Evolutionary conservation across 352 stramenopile species (phyloP).

Genomic region (Phytophthora constricta): DNA sequence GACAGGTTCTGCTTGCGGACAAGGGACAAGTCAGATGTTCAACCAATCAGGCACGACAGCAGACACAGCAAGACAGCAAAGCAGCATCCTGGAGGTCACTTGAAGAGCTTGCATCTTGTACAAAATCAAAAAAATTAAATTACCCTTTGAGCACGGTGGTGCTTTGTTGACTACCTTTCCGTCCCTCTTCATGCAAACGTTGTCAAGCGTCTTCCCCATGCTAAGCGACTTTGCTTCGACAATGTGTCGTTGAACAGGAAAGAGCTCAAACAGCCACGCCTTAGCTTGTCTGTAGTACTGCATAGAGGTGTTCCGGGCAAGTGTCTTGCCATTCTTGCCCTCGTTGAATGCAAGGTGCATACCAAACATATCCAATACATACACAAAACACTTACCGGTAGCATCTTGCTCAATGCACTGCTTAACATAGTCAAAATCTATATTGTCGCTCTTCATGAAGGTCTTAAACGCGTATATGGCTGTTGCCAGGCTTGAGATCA

Average conservation of each 20-base stretch:
- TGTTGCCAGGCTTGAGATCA: constrained; percentile 9
- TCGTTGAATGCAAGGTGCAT: constrained; percentile 34
- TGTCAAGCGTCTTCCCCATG: too few species aligned
- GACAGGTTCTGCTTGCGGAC: too few species aligned
- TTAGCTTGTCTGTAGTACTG: constrained; percentile 20
- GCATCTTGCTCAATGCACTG: constrained; percentile 14
- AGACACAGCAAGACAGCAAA: too few species aligned
- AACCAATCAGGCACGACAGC: too few species aligned
- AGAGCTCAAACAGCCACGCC: constrained; percentile 6
- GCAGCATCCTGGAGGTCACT: too few species aligned
- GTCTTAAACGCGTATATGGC: constrained; percentile 4
- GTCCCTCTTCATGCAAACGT: too few species aligned
- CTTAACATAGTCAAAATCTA: too few species aligned
- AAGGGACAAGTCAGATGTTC: too few species aligned
- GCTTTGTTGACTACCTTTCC: too few species aligned
- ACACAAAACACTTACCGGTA: constrained; percentile 21
- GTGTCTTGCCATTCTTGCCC: constrained; percentile 14
- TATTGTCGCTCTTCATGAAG: constrained; percentile 16
- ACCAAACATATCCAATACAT: constrained; percentile 26
- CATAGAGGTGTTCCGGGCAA: constrained; percentile 11
- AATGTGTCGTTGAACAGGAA: constrained; percentile 1
- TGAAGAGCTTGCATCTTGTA: too few species aligned
- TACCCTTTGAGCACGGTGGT: too few species aligned
- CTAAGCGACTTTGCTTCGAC: constrained; percentile 8
- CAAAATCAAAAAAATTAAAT: too few species aligned